Evolutionary conservation across 345 rosid species (phyloP).

Genomic region (Cardamine chenopodiifolia): DNA sequence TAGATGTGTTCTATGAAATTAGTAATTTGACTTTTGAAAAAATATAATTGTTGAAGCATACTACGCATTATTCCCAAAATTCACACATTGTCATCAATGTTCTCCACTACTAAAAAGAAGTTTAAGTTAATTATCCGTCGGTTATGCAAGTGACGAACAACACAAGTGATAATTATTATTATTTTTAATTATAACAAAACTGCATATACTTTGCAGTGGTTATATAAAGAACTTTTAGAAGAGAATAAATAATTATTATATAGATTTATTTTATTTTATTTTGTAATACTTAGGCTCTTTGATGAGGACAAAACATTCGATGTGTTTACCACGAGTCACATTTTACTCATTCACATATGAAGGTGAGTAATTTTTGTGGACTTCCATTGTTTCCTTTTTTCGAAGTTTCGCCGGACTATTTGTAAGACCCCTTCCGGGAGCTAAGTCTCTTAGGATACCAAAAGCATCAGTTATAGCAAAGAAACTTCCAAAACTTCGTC

Average conservation of each 20-base stretch:
- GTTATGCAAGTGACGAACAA: background rate
- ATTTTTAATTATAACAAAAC: background rate
- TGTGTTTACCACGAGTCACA: background rate
- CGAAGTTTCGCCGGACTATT: too few relatives aligned
- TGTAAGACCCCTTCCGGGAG: too few relatives aligned
- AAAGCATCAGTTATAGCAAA: too few relatives aligned
- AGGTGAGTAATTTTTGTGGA: too few relatives aligned
- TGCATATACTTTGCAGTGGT: background rate
- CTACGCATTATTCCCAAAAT: background rate
- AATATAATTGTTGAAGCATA: background rate
- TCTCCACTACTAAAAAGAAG: slow-evolving; percentile 5
- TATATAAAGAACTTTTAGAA: background rate
- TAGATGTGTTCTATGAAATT: slow-evolving; percentile 3
- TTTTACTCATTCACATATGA: background rate
- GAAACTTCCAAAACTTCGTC: too few relatives aligned
- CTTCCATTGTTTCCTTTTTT: too few relatives aligned
- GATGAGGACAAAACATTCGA: background rate
- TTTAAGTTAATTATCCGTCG: background rate
- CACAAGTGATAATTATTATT: background rate
- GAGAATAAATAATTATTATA: background rate
- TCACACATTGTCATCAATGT: background rate
- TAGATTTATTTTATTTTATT: background rate
- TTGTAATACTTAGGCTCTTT: background rate
- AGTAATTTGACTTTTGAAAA: slow-evolving; percentile 14
- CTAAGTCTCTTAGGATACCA: too few relatives aligned